phyloP scores from a whole-genome alignment of 495 filamentous ascomycete genomes.

The Poronia punctata region DNA sequence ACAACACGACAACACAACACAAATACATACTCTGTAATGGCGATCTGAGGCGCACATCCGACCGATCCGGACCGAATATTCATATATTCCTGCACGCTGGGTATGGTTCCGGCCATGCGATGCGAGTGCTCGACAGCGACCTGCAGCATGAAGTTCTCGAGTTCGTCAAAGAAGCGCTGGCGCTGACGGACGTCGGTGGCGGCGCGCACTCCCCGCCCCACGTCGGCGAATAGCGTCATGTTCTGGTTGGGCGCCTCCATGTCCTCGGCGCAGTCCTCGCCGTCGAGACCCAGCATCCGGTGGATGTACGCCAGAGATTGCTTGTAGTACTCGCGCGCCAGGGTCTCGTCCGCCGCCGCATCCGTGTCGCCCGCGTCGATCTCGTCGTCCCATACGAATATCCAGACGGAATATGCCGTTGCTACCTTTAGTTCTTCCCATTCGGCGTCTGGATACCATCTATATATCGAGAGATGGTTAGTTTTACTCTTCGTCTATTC shows the following conservation, averaged over 20 bases:
- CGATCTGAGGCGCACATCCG: constrained; percentile 22
- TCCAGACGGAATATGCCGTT: constrained; percentile 24
- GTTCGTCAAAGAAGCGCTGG: constrained; percentile 20
- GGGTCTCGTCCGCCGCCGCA: constrained; percentile 15
- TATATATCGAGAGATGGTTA: too few species aligned
- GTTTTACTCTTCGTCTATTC: constrained; percentile 3
- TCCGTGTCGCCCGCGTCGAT: constrained; percentile 26
- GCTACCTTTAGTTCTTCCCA: constrained; percentile 22
- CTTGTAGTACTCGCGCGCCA: constrained; percentile 21
- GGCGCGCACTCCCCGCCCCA: constrained; percentile 12
- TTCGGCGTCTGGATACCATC: constrained; percentile 25
- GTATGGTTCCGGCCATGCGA: constrained; percentile 19
- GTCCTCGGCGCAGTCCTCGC: not conserved
- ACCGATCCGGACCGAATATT: constrained; percentile 22
- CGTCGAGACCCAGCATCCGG: constrained; percentile 12
- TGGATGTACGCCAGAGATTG: constrained; percentile 19
- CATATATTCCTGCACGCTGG: constrained; percentile 17
- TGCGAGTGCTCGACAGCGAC: constrained; percentile 19
- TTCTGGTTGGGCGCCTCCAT: constrained; percentile 13
- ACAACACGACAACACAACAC: too few species aligned
- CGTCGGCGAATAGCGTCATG: constrained; percentile 21
- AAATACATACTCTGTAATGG: constrained; percentile 21
- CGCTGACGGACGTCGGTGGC: constrained; percentile 16
- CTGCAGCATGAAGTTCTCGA: constrained; percentile 24
- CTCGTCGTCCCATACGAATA: constrained; percentile 26